A percentile compares a stretch with the other conserved stretches of the same genome.
phyloP scores from a whole-genome alignment of 208 protist species.

The Leishmania turanica region DNA sequence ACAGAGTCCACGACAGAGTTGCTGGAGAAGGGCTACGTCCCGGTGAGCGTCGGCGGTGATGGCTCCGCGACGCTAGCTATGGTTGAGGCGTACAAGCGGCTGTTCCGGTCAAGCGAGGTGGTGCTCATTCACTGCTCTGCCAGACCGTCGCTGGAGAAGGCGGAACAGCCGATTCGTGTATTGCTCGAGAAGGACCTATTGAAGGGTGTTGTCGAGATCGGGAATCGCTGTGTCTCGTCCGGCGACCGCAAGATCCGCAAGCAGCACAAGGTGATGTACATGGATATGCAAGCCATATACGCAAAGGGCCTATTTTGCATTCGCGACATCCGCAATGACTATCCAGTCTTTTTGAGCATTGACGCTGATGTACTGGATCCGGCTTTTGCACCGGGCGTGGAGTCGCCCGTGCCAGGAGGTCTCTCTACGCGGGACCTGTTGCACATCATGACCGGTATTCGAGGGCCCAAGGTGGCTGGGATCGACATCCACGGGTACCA shows the following conservation, averaged over 20 bases:
- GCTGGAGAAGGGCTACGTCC: slow-evolving; percentile 84
- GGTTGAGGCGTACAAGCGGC: slow-evolving; percentile 82
- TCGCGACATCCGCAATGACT: slow-evolving; percentile 87
- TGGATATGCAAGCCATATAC: slow-evolving; percentile 90
- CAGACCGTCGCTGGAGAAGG: slow-evolving; percentile 34
- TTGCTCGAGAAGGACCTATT: slow-evolving; percentile 71
- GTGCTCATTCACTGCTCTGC: slow-evolving; percentile 83
- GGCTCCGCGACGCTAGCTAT: slow-evolving; percentile 71
- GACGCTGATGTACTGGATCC: slow-evolving; percentile 81
- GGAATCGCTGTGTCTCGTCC: slow-evolving; percentile 70
- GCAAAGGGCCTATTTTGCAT: slow-evolving; percentile 85
- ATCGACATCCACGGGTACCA: slow-evolving; percentile 81
- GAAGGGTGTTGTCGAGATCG: slow-evolving; percentile 81
- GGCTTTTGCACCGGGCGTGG: slow-evolving; percentile 70
- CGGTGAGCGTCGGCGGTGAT: slow-evolving; percentile 72
- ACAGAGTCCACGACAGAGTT: slow-evolving; percentile 67
- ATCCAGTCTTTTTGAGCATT: slow-evolving; percentile 83
- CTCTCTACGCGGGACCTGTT: slow-evolving; percentile 79
- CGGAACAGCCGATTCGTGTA: slow-evolving; percentile 55
- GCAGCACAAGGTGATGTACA: slow-evolving; percentile 82
- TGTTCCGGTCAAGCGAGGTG: slow-evolving; percentile 74
- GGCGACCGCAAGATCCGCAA: slow-evolving; percentile 75
- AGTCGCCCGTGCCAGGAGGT: slow-evolving; percentile 56
- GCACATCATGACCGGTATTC: slow-evolving; percentile 77
- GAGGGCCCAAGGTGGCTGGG: slow-evolving; percentile 79